These are phyloP conservation scores for Lactifluus hygrophoroides DNA, from an alignment of 768 basidiomycete species.

Conservation along the genomic window DNA sequence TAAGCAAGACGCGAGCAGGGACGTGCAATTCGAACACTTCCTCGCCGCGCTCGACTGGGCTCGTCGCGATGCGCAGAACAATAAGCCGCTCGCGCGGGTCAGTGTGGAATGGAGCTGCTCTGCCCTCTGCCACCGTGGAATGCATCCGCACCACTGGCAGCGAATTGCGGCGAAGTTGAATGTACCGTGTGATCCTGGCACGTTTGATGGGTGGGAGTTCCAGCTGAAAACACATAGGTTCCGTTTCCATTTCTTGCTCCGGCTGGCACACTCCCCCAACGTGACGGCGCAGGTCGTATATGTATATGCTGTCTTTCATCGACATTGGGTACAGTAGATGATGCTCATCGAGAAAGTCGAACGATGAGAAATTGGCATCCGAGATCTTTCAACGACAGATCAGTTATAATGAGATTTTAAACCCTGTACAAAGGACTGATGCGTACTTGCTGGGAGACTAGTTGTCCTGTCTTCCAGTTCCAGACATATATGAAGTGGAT, in stretches of 20 bases:
- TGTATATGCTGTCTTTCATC: neutral
- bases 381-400: neutral
- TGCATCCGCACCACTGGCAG: neutral
- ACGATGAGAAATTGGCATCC: neutral
- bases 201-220: conserved; percentile 1
- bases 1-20: neutral
- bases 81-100: conserved; percentile 6
- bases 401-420: too few species aligned
- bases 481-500: conserved; percentile 3
- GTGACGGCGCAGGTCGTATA: conserved; percentile 9
- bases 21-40: conserved; percentile 11
- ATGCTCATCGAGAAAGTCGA: conserved; percentile 11
- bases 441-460: neutral
- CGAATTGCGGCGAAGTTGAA: conserved; percentile 6
- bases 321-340: conserved; percentile 6
- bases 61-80: neutral
- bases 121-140: neutral
- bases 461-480: conserved; percentile 14
- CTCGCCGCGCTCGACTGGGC: conserved; percentile 2
- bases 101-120: neutral
- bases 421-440: neutral
- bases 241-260: neutral
- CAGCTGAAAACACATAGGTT: conserved; percentile 2
- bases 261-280: neutral
- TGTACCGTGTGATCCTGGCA: conserved; percentile 1